phyloP scores from a whole-genome alignment of 208 protist species.

The Trypanosoma vivax region DNA sequence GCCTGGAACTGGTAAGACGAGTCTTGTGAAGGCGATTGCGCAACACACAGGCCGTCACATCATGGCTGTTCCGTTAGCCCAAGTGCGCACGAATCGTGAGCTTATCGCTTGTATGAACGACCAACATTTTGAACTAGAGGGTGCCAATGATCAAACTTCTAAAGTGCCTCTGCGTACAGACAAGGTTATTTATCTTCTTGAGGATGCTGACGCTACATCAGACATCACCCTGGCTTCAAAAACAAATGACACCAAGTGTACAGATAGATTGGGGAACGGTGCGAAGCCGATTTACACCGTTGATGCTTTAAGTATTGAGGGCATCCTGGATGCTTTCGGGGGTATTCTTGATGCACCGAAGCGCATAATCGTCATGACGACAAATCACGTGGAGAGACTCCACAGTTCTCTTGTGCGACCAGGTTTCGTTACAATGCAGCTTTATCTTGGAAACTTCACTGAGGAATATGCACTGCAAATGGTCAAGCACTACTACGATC shows the following conservation, averaged over 20 bases:
- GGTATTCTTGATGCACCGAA: slow-evolving; percentile 87
- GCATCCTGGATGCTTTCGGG: slow-evolving; percentile 90
- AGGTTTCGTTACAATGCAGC: slow-evolving; percentile 87
- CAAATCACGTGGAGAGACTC: slow-evolving; percentile 90
- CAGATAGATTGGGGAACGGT: slow-evolving; percentile 2
- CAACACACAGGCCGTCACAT: slow-evolving; percentile 74
- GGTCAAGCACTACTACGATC: slow-evolving; percentile 71
- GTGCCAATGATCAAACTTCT: slow-evolving; percentile 10
- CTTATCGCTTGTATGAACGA: slow-evolving; percentile 86
- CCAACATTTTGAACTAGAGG: slow-evolving; percentile 39
- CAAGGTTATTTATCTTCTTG: slow-evolving; percentile 81
- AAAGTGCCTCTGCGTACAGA: slow-evolving; percentile 31
- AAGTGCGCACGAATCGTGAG: slow-evolving; percentile 76
- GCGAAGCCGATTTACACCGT: slow-evolving; percentile 1
- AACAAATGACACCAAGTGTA: slow-evolving; percentile 5
- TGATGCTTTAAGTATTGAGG: slow-evolving; percentile 78
- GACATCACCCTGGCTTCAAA: slow-evolving; percentile 40
- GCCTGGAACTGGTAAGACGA: slow-evolving; percentile 94
- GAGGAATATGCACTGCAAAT: slow-evolving; percentile 61
- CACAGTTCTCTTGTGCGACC: slow-evolving; percentile 77
- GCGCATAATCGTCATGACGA: slow-evolving; percentile 91
- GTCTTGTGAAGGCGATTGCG: slow-evolving; percentile 86
- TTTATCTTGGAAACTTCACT: slow-evolving; percentile 81
- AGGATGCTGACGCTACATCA: slow-evolving; percentile 79
- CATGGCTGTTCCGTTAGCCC: slow-evolving; percentile 73